These are phyloP conservation scores for Leccinum pellstonianum DNA, from an alignment of 768 basidiomycete species.

Conservation along the genomic window DNA sequence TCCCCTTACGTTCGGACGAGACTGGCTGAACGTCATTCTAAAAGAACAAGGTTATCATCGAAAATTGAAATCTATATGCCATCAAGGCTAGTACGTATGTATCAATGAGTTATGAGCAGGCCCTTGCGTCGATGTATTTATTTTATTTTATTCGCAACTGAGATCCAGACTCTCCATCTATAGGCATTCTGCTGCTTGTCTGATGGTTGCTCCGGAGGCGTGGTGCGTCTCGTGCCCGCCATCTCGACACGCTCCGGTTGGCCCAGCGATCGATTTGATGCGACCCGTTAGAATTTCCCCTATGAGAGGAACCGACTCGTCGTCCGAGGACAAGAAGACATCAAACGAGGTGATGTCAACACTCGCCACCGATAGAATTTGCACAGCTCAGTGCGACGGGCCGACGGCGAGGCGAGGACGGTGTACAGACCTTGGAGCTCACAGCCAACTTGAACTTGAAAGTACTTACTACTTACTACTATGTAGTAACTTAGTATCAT, in stretches of 20 bases:
- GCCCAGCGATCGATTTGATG: conserved; percentile 1
- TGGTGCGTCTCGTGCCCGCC: not conserved
- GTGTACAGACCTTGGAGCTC: no score
- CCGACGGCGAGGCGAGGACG: no score
- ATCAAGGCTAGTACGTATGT: not conserved
- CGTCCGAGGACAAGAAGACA: not conserved
- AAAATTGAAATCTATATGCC: conserved; percentile 9
- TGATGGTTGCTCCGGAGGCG: not conserved
- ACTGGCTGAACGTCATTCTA: not conserved
- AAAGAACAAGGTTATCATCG: conserved; percentile 24
- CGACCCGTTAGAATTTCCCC: not conserved
- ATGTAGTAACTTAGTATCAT: not conserved
- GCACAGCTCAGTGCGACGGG: no score
- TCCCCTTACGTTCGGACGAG: not conserved
- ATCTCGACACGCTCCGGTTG: not conserved
- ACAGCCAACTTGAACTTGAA: no score
- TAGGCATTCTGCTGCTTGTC: not conserved
- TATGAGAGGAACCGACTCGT: not conserved
- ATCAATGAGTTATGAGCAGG: not conserved
- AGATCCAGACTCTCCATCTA: not conserved
- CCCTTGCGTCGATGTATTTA: no score
- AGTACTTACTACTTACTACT: no score
- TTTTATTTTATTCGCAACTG: no score
- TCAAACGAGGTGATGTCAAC: no score
- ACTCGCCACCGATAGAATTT: no score